These are phyloP conservation scores for Aspergillus campestris DNA, from an alignment of 495 filamentous ascomycete species.

Conservation along the genomic window DNA sequence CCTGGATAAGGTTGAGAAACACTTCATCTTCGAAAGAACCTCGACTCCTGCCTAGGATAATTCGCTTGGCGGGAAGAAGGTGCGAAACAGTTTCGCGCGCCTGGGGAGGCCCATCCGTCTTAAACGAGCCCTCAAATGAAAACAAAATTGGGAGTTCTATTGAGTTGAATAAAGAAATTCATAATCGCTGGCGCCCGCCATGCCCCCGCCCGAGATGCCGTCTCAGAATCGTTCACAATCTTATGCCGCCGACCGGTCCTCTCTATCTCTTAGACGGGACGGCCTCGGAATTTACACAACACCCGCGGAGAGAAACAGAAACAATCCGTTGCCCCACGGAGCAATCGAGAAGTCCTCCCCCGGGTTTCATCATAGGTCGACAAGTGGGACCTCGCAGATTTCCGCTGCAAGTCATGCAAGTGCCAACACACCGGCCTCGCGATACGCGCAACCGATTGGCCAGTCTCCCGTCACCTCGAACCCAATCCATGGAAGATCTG, in stretches of 20 bases:
- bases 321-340: conserved; percentile 19
- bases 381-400: conserved; percentile 48
- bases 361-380: conserved; percentile 44
- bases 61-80: no score
- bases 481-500: conserved; percentile 43
- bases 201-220: conserved; percentile 49
- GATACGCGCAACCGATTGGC: conserved; percentile 53
- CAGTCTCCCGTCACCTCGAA: conserved; percentile 50
- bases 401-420: conserved; percentile 41
- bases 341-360: conserved; percentile 24
- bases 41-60: no score
- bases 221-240: conserved; percentile 38
- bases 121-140: no score
- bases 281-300: conserved; percentile 47
- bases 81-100: no score
- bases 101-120: no score
- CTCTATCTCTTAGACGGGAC: conserved; percentile 48
- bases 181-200: conserved; percentile 40
- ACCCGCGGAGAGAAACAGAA: conserved; percentile 30
- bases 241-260: conserved; percentile 45
- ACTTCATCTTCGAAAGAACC: no score
- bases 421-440: conserved; percentile 38
- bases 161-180: conserved; percentile 14
- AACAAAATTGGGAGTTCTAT: no score
- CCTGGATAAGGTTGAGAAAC: no score